Evolutionary conservation across 495 filamentous ascomycete species (phyloP), one percentile per base, ranked within the genome.

Genomic region (Letharia columbiana): DNA sequence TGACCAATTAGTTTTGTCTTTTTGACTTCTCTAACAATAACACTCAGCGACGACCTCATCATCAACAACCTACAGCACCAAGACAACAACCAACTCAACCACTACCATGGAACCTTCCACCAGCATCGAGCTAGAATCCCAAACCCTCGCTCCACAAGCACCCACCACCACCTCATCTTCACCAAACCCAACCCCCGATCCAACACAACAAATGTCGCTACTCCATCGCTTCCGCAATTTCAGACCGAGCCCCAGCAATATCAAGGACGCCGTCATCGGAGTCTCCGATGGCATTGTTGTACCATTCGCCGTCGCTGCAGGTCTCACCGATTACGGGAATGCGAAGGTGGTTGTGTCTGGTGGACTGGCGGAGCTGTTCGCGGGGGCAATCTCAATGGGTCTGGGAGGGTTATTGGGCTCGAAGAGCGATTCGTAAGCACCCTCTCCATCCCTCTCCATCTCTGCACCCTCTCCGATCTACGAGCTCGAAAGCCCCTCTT

Each of bases 351-450:
- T 86, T 10, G 78, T 84, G n/a, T 81, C 82, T 68, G 83, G 82
- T 39, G 83, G 83, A 28, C 70, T 84, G 61, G 83, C 83, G 7
- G 83, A 86, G 70, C 72, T 86, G 33, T 82, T 83, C 65, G 83
- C 83, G 2, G 83, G 83, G 37, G 81, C 82, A 31, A 82, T 86
- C 62, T 83, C 82, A 10, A 85, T 85, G 82, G 83, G 82, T 4
- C 67, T 85, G 47, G 83, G 83, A 60, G 83, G 83, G 37, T 78
- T 85, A 68, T 78, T 94, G 4, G 87, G 87, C 17, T 87, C 89
- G 0, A 86, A 86, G 69, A 86, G 86, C 50, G 89, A 91, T 77
- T 80, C 79, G 80, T 87, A 71, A 73, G 79, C 23, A 37, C 23
- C 3, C 4, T 0, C 0, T 8, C 28, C 11, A 31, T 9, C 31